These are phyloP conservation scores for Davidsoniella australis DNA, from an alignment of 2,329 filamentous ascomycete genomes.

Conservation along the genomic window DNA sequence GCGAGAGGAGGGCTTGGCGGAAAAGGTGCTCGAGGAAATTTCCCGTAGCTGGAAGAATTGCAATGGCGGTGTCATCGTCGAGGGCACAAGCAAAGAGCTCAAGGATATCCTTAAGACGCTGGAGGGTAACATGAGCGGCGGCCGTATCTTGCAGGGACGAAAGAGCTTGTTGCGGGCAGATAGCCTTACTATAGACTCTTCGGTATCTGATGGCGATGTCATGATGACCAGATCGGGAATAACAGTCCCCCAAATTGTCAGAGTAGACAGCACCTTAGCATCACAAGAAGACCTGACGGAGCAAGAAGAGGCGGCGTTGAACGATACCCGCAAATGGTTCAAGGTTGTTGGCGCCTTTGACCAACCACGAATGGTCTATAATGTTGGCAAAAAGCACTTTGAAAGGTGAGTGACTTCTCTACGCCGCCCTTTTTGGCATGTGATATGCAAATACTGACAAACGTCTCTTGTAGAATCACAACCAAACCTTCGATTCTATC, in stretches of 20 bases:
- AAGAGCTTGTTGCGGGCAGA: slow-evolving; percentile 43
- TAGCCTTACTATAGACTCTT: slow-evolving; percentile 41
- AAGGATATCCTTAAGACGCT: slow-evolving; percentile 69
- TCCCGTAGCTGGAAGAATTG: slow-evolving; percentile 83
- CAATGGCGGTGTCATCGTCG: slow-evolving; percentile 79
- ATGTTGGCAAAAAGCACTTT: slow-evolving; percentile 74
- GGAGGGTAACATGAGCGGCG: slow-evolving; percentile 80
- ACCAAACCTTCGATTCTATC: slow-evolving; percentile 58
- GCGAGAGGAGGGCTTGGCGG: slow-evolving; percentile 86
- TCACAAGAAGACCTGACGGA: slow-evolving; percentile 38
- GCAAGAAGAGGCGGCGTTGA: slow-evolving; percentile 37
- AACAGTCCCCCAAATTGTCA: slow-evolving; percentile 6
- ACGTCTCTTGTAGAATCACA: slow-evolving; percentile 29
- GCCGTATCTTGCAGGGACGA: slow-evolving; percentile 40
- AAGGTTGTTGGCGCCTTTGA: slow-evolving; percentile 71
- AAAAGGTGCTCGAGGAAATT: slow-evolving; percentile 80
- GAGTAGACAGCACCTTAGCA: slow-evolving; percentile 46
- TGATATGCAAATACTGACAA: not conserved
- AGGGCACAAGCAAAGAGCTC: slow-evolving; percentile 58
- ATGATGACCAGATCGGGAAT: slow-evolving; percentile 37
- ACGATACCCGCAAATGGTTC: slow-evolving; percentile 65
- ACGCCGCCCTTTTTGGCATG: not conserved
- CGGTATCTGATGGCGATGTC: slow-evolving; percentile 31
- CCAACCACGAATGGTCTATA: slow-evolving; percentile 65
- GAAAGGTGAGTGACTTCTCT: slow-evolving; percentile 39